Base-by-base conservation (phyloP, 2,329 filamentous ascomycete genomes). In the Calonectria hongkongensis region DNA sequence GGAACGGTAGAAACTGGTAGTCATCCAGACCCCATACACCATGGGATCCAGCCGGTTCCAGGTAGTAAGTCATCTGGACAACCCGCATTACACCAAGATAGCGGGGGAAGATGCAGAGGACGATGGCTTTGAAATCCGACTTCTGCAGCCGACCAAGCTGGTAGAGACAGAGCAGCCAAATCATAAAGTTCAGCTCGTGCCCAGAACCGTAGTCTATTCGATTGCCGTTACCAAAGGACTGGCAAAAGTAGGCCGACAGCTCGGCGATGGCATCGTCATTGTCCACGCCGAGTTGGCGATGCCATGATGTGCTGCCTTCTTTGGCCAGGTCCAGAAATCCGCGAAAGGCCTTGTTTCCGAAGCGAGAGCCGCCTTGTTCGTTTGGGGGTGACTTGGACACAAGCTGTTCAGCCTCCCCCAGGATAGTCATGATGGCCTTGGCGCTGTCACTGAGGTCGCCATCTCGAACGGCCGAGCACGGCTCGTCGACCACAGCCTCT, bases 21-120 rank as follows among this genome's bases (percentile, higher is more conserved):
- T 99, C 97, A 80, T 99, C 97, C 2, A 99, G 87, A 21, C 97
- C 97, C 97, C 97, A 99, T 28, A 99, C 97, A 48, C 97, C 97
- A 83, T 99, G 97, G 0, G 96, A 98, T 16, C 97, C 97, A 0
- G 97, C 97, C 2, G 97, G 97, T 81, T 99, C 97, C 64, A 99
- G 92, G 81, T 99, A 99, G 85, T 99, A 99, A 3, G 95, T 95
- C 75, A 92, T 92, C 84, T 99, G 97, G 18, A 98, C 90, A 28
- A 90, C 88, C 67, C 96, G 95, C 95, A 98, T 98, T 69, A 98
- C 88, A 63, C 87, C 85, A 56, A 99, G 91, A 82, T 99, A 99
- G 66, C 92, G 91, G 39, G 91, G 88, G 82, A 98, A 98, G 68
- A 98, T 91, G 70, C 90, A 87, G 58, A 98, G 90, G 2, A 95